Percentiles rank a stretch among this genome's conserved stretches.
These are phyloP conservation scores for Trichosanthes cucumerina DNA, from an alignment of 306 rosid genomes.

Conservation along the genomic window DNA sequence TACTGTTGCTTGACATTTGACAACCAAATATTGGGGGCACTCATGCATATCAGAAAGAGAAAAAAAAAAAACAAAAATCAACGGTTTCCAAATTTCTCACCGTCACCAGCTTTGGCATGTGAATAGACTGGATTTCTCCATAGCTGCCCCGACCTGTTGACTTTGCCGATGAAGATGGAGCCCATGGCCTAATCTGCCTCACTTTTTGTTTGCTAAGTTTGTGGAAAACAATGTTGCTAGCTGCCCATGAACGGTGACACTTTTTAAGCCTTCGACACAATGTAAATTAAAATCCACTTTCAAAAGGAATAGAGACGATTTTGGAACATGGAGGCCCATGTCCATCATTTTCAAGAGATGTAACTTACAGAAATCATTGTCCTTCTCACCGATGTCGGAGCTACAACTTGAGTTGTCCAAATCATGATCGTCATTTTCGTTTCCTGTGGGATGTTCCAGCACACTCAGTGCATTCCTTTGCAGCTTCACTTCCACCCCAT, in stretches of 20 bases:
- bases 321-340: background rate
- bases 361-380: conserved; percentile 41
- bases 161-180: conserved; percentile 27
- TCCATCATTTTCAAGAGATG: background rate
- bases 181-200: conserved; percentile 30
- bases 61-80: background rate
- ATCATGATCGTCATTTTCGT: conserved; percentile 37
- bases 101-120: conserved; percentile 27
- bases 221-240: conserved; percentile 36
- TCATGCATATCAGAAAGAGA: background rate
- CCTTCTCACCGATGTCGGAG: conserved; percentile 52
- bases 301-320: background rate
- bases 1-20: background rate
- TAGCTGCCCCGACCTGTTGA: conserved; percentile 26
- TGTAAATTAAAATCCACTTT: background rate
- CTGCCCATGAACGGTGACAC: conserved; percentile 18
- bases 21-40: background rate
- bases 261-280: background rate
- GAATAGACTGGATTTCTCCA: conserved; percentile 46
- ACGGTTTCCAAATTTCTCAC: conserved; percentile 21
- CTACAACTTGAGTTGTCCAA: conserved; percentile 44
- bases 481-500: conserved; percentile 66
- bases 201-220: conserved; percentile 36
- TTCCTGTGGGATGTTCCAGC: conserved; percentile 60
- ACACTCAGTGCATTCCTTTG: conserved; percentile 70